A percentile compares a stretch with the other conserved stretches of the same genome.
These are phyloP conservation scores for Candida tallmaniae DNA, from an alignment of 805 yeast genomes.

Conservation along the genomic window DNA sequence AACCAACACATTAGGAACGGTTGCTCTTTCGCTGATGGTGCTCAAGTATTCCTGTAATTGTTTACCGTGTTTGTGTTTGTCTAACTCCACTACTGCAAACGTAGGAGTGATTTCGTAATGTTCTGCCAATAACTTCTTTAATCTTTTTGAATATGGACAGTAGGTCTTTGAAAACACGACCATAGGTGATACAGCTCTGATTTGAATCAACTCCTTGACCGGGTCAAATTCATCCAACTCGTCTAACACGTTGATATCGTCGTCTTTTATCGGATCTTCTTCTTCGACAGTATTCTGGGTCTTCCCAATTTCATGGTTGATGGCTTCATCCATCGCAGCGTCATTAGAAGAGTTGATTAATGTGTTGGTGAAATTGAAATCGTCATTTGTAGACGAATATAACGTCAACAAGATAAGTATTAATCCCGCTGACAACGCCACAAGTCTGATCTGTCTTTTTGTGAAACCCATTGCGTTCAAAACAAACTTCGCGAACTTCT, in stretches of 20 bases:
- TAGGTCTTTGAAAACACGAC: slow-evolving; percentile 50
- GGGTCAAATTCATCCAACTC: slow-evolving; percentile 25
- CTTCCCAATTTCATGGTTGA: slow-evolving; percentile 33
- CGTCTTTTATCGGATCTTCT: not conserved
- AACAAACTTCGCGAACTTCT: no score
- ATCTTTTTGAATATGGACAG: slow-evolving; percentile 74
- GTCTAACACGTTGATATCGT: slow-evolving; percentile 9
- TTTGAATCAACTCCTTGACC: slow-evolving; percentile 43
- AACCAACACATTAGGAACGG: slow-evolving; percentile 88
- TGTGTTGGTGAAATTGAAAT: slow-evolving; percentile 11
- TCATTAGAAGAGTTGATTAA: slow-evolving; percentile 32
- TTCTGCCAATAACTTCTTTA: slow-evolving; percentile 61
- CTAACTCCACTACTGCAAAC: slow-evolving; percentile 76
- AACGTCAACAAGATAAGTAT: slow-evolving; percentile 7
- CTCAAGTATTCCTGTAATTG: slow-evolving; percentile 72
- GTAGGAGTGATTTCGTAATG: slow-evolving; percentile 69
- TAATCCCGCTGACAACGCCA: slow-evolving; percentile 7
- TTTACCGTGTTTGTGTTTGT: slow-evolving; percentile 69
- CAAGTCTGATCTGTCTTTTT: slow-evolving; percentile 9
- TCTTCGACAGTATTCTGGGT: slow-evolving; percentile 4
- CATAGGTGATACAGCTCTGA: slow-evolving; percentile 60
- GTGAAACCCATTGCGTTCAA: not conserved
- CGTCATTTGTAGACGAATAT: slow-evolving; percentile 4
- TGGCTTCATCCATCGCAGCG: slow-evolving; percentile 35
- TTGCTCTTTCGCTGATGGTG: slow-evolving; percentile 65